A percentile compares a stretch with the other conserved stretches of the same genome.
Evolutionary conservation across 352 stramenopile species (phyloP).

Genomic region (Phytopythium litorale): DNA sequence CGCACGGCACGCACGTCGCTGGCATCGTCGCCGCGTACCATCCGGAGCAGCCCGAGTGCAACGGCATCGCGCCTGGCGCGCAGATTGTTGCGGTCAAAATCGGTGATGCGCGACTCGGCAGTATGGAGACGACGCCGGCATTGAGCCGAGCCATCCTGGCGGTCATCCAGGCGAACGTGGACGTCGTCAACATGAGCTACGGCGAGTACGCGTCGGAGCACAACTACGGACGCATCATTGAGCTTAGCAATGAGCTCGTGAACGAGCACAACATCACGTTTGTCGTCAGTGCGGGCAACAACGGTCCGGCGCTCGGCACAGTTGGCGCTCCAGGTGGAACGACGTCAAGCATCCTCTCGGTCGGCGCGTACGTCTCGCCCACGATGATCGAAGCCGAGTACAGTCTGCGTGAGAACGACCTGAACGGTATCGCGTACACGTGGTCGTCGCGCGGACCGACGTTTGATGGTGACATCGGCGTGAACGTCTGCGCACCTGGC

Average conservation of each 20-base stretch:
- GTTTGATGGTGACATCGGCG: conserved; percentile 88
- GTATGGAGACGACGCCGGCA: conserved; percentile 92
- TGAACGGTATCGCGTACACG: conserved; percentile 80
- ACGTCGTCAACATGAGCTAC: conserved; percentile 97
- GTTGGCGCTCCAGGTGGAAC: conserved; percentile 91
- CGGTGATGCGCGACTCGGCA: conserved; percentile 90
- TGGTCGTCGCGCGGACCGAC: conserved; percentile 92
- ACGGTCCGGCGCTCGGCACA: conserved; percentile 93
- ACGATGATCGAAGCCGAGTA: conserved; percentile 94
- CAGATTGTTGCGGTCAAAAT: conserved; percentile 95
- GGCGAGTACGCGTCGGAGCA: conserved; percentile 90
- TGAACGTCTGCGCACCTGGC: conserved; percentile 92
- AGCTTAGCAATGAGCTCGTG: conserved; percentile 89
- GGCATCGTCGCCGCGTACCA: conserved; percentile 93
- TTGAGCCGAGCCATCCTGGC: conserved; percentile 90
- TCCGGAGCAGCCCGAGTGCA: conserved; percentile 78
- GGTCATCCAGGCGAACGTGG: conserved; percentile 82
- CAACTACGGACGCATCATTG: conserved; percentile 86
- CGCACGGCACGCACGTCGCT: conserved; percentile 95
- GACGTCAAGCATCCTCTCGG: conserved; percentile 84
- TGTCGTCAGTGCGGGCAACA: conserved; percentile 93
- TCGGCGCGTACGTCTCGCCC: conserved; percentile 94
- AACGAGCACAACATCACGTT: conserved; percentile 93
- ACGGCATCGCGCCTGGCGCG: conserved; percentile 92
- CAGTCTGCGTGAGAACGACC: conserved; percentile 73